Evolutionary conservation across 2,329 filamentous ascomycete genomes (phyloP).

Genomic region (Camillea tinctor): DNA sequence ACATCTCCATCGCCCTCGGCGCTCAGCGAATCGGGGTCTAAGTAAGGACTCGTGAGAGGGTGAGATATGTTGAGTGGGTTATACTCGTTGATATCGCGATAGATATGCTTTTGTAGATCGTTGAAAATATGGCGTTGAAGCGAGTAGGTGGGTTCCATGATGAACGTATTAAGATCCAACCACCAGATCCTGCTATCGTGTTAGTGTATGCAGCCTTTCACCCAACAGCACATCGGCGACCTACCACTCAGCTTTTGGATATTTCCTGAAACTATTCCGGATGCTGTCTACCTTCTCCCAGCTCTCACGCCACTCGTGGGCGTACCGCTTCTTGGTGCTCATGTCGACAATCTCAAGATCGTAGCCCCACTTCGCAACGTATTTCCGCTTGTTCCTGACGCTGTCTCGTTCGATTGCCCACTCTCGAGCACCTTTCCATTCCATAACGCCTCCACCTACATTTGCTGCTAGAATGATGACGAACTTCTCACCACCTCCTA

Average conservation of each 20-base stretch:
- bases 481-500: slow-evolving; percentile 85
- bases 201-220: not conserved
- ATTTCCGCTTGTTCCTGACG: slow-evolving; percentile 90
- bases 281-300: slow-evolving; percentile 99
- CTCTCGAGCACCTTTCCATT: slow-evolving; percentile 95
- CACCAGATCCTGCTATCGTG: slow-evolving; percentile 85
- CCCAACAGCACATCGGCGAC: slow-evolving; percentile 28
- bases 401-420: slow-evolving; percentile 99
- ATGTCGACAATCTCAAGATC: slow-evolving; percentile 96
- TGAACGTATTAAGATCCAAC: slow-evolving; percentile 94
- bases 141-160: slow-evolving; percentile 94
- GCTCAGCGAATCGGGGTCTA: slow-evolving; percentile 73
- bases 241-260: slow-evolving; percentile 94
- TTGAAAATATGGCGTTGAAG: slow-evolving; percentile 90
- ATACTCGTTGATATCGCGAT: slow-evolving; percentile 94
- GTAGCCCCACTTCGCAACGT: slow-evolving; percentile 86
- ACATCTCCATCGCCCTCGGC: slow-evolving; percentile 72
- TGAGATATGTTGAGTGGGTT: slow-evolving; percentile 94
- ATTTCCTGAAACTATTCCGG: slow-evolving; percentile 84
- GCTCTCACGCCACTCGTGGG: slow-evolving; percentile 97
- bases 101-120: slow-evolving; percentile 68
- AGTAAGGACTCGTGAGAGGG: slow-evolving; percentile 69
- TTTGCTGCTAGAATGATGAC: slow-evolving; percentile 94
- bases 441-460: slow-evolving; percentile 95
- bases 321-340: slow-evolving; percentile 98